Conservation (phyloP, 2,329 filamentous ascomycete species). For the Claviceps quebecensis region DNA sequence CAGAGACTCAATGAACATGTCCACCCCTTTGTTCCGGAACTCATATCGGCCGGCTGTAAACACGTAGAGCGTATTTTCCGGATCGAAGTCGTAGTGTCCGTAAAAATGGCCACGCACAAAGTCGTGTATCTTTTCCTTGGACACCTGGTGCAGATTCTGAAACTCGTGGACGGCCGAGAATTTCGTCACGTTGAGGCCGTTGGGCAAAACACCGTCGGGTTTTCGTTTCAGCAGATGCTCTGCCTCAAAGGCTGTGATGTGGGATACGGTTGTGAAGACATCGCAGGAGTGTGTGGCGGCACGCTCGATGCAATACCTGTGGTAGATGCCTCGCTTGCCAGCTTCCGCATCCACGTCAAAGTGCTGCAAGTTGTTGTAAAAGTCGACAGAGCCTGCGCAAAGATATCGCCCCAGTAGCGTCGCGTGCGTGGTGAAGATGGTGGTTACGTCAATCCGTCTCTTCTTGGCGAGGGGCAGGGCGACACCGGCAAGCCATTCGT, state of each 20-base stretch:
- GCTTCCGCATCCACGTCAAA: slow-evolving; percentile 96
- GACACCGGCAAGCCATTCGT: slow-evolving; percentile 95
- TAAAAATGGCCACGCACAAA: slow-evolving; percentile 98
- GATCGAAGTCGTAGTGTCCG: slow-evolving; percentile 92
- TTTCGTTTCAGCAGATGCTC: slow-evolving; percentile 96
- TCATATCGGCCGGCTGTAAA: slow-evolving; percentile 97
- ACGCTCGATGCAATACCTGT: slow-evolving; percentile 94
- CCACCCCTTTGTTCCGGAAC: slow-evolving; percentile 95
- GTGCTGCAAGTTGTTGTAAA: slow-evolving; percentile 96
- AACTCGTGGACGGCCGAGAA: slow-evolving; percentile 98
- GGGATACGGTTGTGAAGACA: slow-evolving; percentile 96
- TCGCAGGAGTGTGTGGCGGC: slow-evolving; percentile 83
- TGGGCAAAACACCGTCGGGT: slow-evolving; percentile 89
- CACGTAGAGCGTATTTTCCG: slow-evolving; percentile 93
- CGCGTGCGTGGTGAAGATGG: slow-evolving; percentile 96
- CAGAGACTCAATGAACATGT: slow-evolving; percentile 98
- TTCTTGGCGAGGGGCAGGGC: slow-evolving; percentile 84
- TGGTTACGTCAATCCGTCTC: slow-evolving; percentile 89
- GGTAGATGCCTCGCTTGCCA: slow-evolving; percentile 95
- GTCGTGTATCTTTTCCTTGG: slow-evolving; percentile 96
- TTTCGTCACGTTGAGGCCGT: slow-evolving; percentile 91
- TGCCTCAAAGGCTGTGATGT: slow-evolving; percentile 96
- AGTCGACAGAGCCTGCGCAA: slow-evolving; percentile 93
- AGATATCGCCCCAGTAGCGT: slow-evolving; percentile 91
- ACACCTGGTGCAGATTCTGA: slow-evolving; percentile 91